Percentiles rank a stretch among this genome's conserved stretches.
phyloP scores from a whole-genome alignment of 345 rosid species.

The Abelmoschus esculentus region DNA sequence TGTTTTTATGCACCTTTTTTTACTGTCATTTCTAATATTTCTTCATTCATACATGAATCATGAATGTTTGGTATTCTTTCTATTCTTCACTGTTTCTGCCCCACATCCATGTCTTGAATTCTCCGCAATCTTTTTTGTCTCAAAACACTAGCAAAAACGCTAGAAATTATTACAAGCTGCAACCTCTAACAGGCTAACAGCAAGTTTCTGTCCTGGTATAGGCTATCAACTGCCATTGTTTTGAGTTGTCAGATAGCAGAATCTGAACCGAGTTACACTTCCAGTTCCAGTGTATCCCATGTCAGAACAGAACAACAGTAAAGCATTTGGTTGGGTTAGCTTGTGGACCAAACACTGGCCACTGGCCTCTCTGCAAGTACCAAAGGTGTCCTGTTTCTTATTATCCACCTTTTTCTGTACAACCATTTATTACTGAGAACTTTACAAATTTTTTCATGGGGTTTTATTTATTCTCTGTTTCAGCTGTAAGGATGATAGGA shows the following conservation, averaged over 20 bases:
- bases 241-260: not conserved
- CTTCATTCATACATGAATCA: slow-evolving; percentile 8
- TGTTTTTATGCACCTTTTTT: slow-evolving; percentile 2
- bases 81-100: not conserved
- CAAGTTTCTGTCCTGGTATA: not conserved
- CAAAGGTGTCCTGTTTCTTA: slow-evolving; percentile 19
- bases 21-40: slow-evolving; percentile 1
- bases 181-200: not conserved
- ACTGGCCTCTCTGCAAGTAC: slow-evolving; percentile 13
- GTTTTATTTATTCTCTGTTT: not conserved
- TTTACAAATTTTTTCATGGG: not conserved
- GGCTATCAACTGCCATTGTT: not conserved
- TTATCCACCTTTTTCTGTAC: slow-evolving; percentile 21
- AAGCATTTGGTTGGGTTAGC: not conserved
- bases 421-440: too few species aligned
- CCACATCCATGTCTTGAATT: not conserved
- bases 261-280: slow-evolving; percentile 12
- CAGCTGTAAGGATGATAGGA: slow-evolving; percentile 24
- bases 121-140: slow-evolving; percentile 3
- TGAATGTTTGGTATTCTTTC: slow-evolving; percentile 6
- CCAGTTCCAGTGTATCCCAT: slow-evolving; percentile 15
- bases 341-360: slow-evolving; percentile 18
- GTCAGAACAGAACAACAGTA: not conserved
- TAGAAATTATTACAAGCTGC: not conserved
- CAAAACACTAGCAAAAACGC: not conserved